Percentiles rank a stretch among this genome's conserved stretches.
Evolutionary conservation across 2,329 filamentous ascomycete species (phyloP).

Genomic region (Colletotrichum euphorbiae): DNA sequence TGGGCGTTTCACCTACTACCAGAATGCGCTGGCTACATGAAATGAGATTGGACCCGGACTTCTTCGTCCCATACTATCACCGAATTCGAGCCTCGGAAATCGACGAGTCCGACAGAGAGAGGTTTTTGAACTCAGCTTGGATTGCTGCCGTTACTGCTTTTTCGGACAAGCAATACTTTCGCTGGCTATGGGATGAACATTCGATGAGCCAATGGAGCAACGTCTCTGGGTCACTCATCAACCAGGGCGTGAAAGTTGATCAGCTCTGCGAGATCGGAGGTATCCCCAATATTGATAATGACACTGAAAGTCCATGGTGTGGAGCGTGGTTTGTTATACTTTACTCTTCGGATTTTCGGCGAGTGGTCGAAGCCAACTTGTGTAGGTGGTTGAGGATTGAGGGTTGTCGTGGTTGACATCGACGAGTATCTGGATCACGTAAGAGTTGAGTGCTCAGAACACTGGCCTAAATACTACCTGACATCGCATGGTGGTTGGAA

Average conservation of each 20-base stretch:
- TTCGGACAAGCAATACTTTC: rapidly evolving
- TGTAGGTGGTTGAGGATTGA: not conserved
- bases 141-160: not conserved
- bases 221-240: not conserved
- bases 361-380: not conserved
- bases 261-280: not conserved
- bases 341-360: not conserved
- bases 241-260: not conserved
- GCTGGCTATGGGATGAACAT: not conserved
- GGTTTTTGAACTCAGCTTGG: not conserved
- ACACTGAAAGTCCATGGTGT: not conserved
- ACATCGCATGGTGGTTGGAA: not conserved
- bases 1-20: not conserved
- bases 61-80: not conserved
- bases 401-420: not conserved
- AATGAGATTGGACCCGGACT: not conserved
- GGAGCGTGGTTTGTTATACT: not conserved
- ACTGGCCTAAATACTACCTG: too few species aligned
- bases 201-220: not conserved
- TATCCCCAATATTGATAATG: not conserved
- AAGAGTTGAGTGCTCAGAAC: not conserved
- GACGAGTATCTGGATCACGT: not conserved
- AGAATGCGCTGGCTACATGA: not conserved
- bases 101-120: not conserved
- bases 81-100: not conserved